Evolutionary conservation across 148 eudicot species (phyloP), one percentile per base, ranked within the genome.

Genomic region (Arctostaphylos glauca): DNA sequence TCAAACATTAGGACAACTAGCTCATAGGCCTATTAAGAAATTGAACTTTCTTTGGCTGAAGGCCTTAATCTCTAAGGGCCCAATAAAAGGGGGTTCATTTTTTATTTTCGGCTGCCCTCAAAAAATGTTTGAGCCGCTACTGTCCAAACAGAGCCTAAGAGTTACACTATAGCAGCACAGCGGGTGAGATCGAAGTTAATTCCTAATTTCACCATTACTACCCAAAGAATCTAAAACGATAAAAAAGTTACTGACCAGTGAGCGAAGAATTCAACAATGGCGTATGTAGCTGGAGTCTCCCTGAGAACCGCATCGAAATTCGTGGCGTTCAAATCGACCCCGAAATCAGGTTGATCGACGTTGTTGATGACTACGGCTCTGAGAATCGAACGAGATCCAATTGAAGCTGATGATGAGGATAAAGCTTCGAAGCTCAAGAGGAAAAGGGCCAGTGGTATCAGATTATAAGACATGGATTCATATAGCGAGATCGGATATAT

Each of bases 211-310:
- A 18, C 31, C 52, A 4, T 6, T 13, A 38, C n/a, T 18, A 59
- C 7, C 31, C 14, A 55, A 5, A 56, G 18, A 56, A 3, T 31
- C 5, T 16, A 16, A 41, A 58, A 66, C 21, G 53, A 49, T 7
- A 3, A 19, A 16, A 53, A 68, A 73, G 43, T 54, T 7, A 87
- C 87, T 74, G 52, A 89, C 97, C 98, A 95, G 88, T 95, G 90
- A 81, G 98, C 98, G 81, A 92, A 96, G 92, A 96, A 96, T 81
- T 95, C 98, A 41, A 94, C 98, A 75, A 95, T 79, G 62, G 98
- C 93, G 86, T 87, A 86, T 67, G 89, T 80, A 16, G 97, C 92
- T 6, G 98, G 98, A 2, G 97, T 92, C 18, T 91, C 89, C 6
- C 84, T 83, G 48, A 96, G 90, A 67, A 92, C 92, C 3, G 86